A percentile compares a stretch with the other conserved stretches of the same genome.
Evolutionary conservation across 768 basidiomycete species (phyloP).

Genomic region (Crucibulum laeve): DNA sequence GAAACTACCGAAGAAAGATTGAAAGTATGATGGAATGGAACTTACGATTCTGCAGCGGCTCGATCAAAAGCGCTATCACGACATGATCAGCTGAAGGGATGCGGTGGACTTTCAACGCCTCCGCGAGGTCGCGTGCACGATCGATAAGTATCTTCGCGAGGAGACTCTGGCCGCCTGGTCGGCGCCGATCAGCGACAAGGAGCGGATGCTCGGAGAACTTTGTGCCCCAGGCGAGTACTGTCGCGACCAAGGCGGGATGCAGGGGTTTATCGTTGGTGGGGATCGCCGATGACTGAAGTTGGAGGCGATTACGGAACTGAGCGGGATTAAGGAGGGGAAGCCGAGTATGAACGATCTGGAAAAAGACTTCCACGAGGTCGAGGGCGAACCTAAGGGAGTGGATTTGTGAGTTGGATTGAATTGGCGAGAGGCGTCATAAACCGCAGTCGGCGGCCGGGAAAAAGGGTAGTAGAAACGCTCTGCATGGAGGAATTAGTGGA

Average conservation of each 20-base stretch:
- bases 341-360: constrained; percentile 88
- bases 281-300: constrained; percentile 29
- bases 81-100: constrained; percentile 77
- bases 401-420: constrained; percentile 10
- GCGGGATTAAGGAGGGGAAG: constrained; percentile 83
- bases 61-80: constrained; percentile 76
- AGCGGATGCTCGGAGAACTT: constrained; percentile 92
- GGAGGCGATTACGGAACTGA: constrained; percentile 72
- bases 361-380: constrained; percentile 93
- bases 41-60: constrained; percentile 86
- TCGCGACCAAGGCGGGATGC: constrained; percentile 77
- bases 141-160: constrained; percentile 76
- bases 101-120: constrained; percentile 83
- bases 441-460: no score
- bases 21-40: constrained; percentile 20
- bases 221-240: constrained; percentile 87
- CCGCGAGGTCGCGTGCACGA: constrained; percentile 81
- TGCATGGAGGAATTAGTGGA: no score
- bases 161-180: constrained; percentile 66
- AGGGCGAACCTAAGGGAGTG: constrained; percentile 67
- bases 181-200: constrained; percentile 72
- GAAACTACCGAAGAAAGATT: constrained; percentile 6
- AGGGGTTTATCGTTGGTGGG: constrained; percentile 38
- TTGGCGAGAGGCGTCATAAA: constrained; percentile 10
- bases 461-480: no score